phyloP scores from a whole-genome alignment of 78 protist genomes.

The Acrasis kona region DNA sequence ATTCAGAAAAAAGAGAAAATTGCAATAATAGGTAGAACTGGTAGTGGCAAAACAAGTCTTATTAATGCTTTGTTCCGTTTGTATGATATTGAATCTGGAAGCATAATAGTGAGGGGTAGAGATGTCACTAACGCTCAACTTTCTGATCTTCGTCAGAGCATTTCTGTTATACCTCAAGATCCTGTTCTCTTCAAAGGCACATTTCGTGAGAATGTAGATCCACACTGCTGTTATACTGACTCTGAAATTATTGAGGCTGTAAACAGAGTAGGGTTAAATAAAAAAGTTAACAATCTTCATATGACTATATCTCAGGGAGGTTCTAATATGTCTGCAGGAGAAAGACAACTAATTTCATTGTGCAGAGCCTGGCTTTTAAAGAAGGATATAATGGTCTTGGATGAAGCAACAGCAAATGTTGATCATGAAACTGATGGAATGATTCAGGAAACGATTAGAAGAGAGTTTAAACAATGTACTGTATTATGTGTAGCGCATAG shows the following conservation, averaged over 20 bases:
- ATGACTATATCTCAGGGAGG: constrained; percentile 13
- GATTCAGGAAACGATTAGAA: constrained; percentile 32
- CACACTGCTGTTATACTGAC: constrained; percentile 7
- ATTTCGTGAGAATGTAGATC: constrained; percentile 42
- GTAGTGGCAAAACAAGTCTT: constrained; percentile 58
- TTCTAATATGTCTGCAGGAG: constrained; percentile 61
- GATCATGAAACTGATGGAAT: constrained; percentile 37
- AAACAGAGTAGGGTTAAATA: too few species aligned
- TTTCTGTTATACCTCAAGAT: constrained; percentile 70
- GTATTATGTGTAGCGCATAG: constrained; percentile 67
- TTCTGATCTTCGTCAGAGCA: constrained; percentile 27
- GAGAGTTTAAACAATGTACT: constrained; percentile 27
- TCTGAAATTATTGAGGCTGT: not conserved
- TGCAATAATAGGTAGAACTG: constrained; percentile 82
- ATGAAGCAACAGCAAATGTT: constrained; percentile 56
- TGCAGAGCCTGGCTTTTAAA: constrained; percentile 69
- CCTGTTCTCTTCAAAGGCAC: constrained; percentile 55
- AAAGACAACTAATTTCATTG: constrained; percentile 85
- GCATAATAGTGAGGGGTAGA: constrained; percentile 23
- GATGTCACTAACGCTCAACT: constrained; percentile 17
- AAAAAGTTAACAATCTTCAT: not conserved
- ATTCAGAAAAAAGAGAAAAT: constrained; percentile 49
- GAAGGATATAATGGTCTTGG: constrained; percentile 46
- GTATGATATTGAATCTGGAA: constrained; percentile 24
- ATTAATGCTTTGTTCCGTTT: constrained; percentile 51